Evolutionary conservation across 345 rosid genomes (phyloP).

Genomic region (Reutealis trisperma): DNA sequence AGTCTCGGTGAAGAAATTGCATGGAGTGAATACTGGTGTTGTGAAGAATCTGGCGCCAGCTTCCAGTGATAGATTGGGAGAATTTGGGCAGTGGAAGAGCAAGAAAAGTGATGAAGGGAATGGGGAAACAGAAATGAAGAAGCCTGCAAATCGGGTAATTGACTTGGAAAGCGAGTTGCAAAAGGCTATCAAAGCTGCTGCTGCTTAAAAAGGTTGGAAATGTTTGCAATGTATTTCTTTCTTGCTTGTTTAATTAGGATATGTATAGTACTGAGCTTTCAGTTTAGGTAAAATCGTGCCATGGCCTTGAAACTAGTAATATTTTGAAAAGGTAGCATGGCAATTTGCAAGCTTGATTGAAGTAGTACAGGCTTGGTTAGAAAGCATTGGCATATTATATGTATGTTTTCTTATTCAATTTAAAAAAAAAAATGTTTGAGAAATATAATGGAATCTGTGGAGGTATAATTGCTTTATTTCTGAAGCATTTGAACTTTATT

Average conservation of each 20-base stretch:
- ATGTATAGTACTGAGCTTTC: slow-evolving; percentile 14
- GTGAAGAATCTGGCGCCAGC: slow-evolving; percentile 29
- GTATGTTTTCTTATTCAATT: neutral
- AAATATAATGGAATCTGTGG: neutral
- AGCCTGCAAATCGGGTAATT: slow-evolving; percentile 28
- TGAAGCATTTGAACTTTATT: neutral
- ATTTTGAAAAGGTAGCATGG: neutral
- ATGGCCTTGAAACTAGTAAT: neutral
- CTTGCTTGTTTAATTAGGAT: neutral
- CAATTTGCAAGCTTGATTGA: too few species aligned
- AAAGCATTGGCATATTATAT: neutral
- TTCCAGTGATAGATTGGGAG: slow-evolving; percentile 32
- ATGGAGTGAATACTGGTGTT: slow-evolving; percentile 19
- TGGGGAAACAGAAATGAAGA: slow-evolving; percentile 31
- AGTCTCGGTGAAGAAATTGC: slow-evolving; percentile 20
- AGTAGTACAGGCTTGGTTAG: neutral
- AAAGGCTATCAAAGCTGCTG: slow-evolving; percentile 58
- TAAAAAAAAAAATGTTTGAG: neutral
- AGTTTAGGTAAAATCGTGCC: neutral
- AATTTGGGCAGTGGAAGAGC: slow-evolving; percentile 40
- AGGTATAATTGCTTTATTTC: neutral
- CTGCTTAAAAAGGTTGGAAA: slow-evolving; percentile 25
- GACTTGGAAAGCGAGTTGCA: slow-evolving; percentile 59
- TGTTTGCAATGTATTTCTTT: neutral
- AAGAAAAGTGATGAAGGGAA: slow-evolving; percentile 37